Evolutionary conservation across 1,284 basidiomycete species (phyloP).

Genomic region (Sporisorium scitamineum): DNA sequence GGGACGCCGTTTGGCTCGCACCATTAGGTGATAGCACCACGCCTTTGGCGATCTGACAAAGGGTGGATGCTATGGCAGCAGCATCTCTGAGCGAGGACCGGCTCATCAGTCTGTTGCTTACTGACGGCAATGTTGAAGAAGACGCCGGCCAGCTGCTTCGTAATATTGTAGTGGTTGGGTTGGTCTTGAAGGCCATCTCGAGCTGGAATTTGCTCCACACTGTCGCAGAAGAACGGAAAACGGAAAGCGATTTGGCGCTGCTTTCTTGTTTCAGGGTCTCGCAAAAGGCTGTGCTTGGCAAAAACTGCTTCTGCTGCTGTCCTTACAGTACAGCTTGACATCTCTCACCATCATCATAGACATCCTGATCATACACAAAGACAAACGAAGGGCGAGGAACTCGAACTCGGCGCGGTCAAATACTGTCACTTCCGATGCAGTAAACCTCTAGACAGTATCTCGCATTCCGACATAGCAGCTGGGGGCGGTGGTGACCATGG

Average conservation of each 20-base stretch:
- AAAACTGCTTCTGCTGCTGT: too few species aligned
- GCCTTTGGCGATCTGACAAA: conserved; percentile 41
- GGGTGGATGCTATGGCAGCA: conserved; percentile 46
- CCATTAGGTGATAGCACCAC: conserved; percentile 33
- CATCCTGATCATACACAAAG: neutral
- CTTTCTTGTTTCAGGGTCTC: conserved; percentile 18
- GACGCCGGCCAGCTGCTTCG: neutral
- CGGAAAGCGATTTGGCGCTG: neutral
- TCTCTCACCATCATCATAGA: neutral
- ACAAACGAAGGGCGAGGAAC: neutral
- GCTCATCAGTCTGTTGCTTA: conserved; percentile 22
- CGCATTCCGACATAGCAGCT: neutral
- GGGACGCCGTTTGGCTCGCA: conserved; percentile 6
- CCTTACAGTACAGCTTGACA: neutral
- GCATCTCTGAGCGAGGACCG: conserved; percentile 45
- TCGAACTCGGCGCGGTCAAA: neutral
- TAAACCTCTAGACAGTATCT: neutral
- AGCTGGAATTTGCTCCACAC: neutral
- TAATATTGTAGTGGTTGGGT: neutral
- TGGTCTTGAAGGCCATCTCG: neutral
- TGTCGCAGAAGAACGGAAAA: neutral
- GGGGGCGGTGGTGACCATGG: neutral
- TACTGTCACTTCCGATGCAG: neutral
- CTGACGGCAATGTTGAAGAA: neutral
- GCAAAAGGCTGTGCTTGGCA: conserved; percentile 10